Conservation (phyloP, 2,329 filamentous ascomycete species). For the Trichoderma citrinoviride region DNA sequence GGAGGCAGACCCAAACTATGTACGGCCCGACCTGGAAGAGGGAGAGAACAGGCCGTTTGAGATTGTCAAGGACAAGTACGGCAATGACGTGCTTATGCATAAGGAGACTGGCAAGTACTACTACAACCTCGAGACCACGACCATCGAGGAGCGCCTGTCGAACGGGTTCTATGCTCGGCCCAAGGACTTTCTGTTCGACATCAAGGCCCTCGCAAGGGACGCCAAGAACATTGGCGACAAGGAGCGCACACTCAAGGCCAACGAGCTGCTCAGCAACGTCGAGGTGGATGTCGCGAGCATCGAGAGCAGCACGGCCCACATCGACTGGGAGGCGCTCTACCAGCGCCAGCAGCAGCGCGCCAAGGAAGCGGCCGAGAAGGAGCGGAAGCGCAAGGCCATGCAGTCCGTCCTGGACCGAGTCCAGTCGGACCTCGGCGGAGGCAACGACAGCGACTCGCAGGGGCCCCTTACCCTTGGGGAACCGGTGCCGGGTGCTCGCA, state of each 20-base stretch:
- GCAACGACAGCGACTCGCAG: constrained; percentile 54
- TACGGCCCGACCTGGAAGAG: constrained; percentile 55
- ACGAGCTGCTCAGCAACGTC: constrained; percentile 88
- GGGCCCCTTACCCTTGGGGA: constrained; percentile 63
- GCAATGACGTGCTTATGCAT: constrained; percentile 72
- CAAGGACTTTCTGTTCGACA: constrained; percentile 84
- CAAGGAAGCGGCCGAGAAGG: constrained; percentile 57
- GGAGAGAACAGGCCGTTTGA: constrained; percentile 70
- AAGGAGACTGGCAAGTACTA: constrained; percentile 78
- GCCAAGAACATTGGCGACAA: constrained; percentile 78
- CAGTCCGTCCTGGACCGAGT: constrained; percentile 53
- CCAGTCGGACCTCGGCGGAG: constrained; percentile 48
- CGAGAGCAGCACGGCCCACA: constrained; percentile 62
- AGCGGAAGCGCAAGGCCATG: constrained; percentile 60
- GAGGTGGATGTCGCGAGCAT: constrained; percentile 86
- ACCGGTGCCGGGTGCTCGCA: constrained; percentile 54
- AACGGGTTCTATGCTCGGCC: constrained; percentile 95
- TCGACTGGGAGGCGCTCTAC: constrained; percentile 82
- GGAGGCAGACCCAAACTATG: constrained; percentile 72
- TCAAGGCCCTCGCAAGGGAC: constrained; percentile 81
- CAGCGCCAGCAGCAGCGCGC: constrained; percentile 66
- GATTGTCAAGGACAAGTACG: constrained; percentile 74
- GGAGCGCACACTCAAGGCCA: constrained; percentile 79
- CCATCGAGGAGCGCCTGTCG: constrained; percentile 92
- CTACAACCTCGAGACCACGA: constrained; percentile 90